Evolutionary conservation across 2,329 filamentous ascomycete genomes (phyloP).

Genomic region (Aspergillus pseudoviridinutans): DNA sequence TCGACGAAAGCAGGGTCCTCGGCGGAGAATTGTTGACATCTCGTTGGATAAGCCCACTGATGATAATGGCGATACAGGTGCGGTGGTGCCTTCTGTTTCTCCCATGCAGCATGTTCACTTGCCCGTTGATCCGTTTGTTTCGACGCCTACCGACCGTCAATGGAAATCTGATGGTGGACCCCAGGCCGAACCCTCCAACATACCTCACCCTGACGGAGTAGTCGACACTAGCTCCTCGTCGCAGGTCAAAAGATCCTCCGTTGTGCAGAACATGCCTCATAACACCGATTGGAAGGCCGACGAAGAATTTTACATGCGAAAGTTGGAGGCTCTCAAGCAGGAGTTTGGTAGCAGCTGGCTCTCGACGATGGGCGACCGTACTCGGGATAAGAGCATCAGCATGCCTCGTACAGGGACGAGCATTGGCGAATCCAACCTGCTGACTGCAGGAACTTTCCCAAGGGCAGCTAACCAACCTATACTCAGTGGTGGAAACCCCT

Average conservation of each 20-base stretch:
- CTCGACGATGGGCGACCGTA: slow-evolving; percentile 77
- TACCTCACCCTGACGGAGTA: slow-evolving; percentile 16
- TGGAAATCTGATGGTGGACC: slow-evolving; percentile 29
- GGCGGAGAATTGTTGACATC: slow-evolving; percentile 56
- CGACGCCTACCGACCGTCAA: slow-evolving; percentile 24
- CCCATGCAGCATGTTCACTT: slow-evolving; percentile 27
- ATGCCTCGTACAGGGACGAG: slow-evolving; percentile 27
- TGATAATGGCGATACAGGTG: slow-evolving; percentile 28
- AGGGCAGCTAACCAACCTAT: slow-evolving; percentile 39
- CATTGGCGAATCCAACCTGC: slow-evolving; percentile 27
- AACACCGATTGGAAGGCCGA: slow-evolving; percentile 43
- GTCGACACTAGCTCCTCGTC: slow-evolving; percentile 12
- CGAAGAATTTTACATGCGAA: slow-evolving; percentile 78
- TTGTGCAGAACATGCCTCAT: slow-evolving; percentile 22
- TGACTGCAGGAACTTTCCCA: slow-evolving; percentile 31
- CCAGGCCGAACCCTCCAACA: slow-evolving; percentile 24
- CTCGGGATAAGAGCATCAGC: slow-evolving; percentile 42
- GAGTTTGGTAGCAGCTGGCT: slow-evolving; percentile 87
- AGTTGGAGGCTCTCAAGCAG: slow-evolving; percentile 79
- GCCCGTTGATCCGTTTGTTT: slow-evolving; percentile 21
- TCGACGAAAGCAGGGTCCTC: slow-evolving; percentile 48
- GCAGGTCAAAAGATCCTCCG: slow-evolving; percentile 12
- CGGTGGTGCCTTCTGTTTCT: slow-evolving; percentile 27
- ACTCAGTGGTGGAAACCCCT: slow-evolving; percentile 37
- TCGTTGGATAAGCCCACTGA: slow-evolving; percentile 42